Percentiles rank a stretch among this genome's conserved stretches.
Evolutionary conservation across 768 basidiomycete genomes (phyloP).

Genomic region (Leccinum olivaceopallidum): DNA sequence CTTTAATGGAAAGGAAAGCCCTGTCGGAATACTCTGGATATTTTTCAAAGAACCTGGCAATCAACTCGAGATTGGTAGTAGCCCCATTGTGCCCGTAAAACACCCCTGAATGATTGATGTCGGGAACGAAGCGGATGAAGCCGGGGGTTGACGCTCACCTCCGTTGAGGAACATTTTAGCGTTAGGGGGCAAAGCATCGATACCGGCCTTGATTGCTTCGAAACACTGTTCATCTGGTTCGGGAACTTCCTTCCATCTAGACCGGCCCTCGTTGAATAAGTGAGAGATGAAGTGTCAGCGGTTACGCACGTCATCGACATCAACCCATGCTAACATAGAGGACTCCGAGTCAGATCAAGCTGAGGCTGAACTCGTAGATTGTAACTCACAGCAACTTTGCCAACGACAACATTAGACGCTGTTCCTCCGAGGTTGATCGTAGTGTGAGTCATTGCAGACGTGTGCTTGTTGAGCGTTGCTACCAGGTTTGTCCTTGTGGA

Average conservation of each 20-base stretch:
- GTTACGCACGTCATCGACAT: conserved; percentile 55
- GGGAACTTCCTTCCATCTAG: background rate
- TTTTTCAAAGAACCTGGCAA: conserved; percentile 48
- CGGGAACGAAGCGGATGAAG: conserved; percentile 36
- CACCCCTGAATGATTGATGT: conserved; percentile 41
- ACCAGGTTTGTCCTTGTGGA: background rate
- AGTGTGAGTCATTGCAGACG: conserved; percentile 28
- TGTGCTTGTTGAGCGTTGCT: background rate
- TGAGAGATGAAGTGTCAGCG: background rate
- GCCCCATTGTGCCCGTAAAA: conserved; percentile 53
- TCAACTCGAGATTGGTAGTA: conserved; percentile 48
- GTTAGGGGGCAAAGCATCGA: conserved; percentile 44
- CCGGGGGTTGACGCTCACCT: conserved; percentile 31
- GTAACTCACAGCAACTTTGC: conserved; percentile 36
- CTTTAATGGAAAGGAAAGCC: conserved; percentile 39
- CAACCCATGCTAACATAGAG: conserved; percentile 43
- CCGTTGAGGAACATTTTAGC: conserved; percentile 53
- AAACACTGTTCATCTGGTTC: conserved; percentile 36
- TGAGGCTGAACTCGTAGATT: background rate
- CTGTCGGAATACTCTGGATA: conserved; percentile 37
- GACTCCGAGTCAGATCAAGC: background rate
- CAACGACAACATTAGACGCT: conserved; percentile 36
- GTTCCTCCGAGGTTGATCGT: conserved; percentile 41
- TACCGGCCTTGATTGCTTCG: conserved; percentile 43
- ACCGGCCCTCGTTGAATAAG: background rate